phyloP scores from a whole-genome alignment of 2,329 filamentous ascomycete species.

The Ophiognomonia clavigignenti-juglandacearum region DNA sequence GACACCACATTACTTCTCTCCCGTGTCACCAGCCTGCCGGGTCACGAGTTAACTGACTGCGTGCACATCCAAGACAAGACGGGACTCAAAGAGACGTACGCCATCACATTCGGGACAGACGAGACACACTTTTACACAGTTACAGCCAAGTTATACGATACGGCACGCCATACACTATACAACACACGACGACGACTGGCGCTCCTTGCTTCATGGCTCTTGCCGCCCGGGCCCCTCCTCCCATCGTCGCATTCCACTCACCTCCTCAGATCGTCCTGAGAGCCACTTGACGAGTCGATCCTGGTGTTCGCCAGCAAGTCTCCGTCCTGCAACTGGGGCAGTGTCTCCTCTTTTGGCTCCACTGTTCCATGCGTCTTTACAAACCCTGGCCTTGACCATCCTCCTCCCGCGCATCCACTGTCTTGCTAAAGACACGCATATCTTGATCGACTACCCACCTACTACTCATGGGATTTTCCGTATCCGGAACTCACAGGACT shows the following conservation, averaged over 20 bases:
- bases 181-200: not conserved
- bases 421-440: slow-evolving; percentile 14
- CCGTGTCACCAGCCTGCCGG: not conserved
- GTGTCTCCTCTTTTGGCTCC: slow-evolving; percentile 16
- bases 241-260: slow-evolving; percentile 3
- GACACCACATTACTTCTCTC: not conserved
- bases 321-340: slow-evolving; percentile 13
- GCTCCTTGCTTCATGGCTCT: too few species aligned
- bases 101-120: not conserved
- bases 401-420: slow-evolving; percentile 10
- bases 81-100: not conserved
- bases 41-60: not conserved
- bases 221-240: slow-evolving; percentile 1
- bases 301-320: slow-evolving; percentile 9
- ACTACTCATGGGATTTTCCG: slow-evolving; percentile 5
- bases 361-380: slow-evolving; percentile 14
- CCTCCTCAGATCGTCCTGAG: slow-evolving; percentile 8
- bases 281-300: slow-evolving; percentile 10
- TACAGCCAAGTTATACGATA: not conserved
- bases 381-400: slow-evolving; percentile 6
- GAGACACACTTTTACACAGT: not conserved
- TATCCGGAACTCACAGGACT: slow-evolving; percentile 4
- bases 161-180: not conserved
- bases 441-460: slow-evolving; percentile 17
- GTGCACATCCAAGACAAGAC: not conserved